Conservation (phyloP, 306 rosid species). For the Cyclanthera cordifolia region DNA sequence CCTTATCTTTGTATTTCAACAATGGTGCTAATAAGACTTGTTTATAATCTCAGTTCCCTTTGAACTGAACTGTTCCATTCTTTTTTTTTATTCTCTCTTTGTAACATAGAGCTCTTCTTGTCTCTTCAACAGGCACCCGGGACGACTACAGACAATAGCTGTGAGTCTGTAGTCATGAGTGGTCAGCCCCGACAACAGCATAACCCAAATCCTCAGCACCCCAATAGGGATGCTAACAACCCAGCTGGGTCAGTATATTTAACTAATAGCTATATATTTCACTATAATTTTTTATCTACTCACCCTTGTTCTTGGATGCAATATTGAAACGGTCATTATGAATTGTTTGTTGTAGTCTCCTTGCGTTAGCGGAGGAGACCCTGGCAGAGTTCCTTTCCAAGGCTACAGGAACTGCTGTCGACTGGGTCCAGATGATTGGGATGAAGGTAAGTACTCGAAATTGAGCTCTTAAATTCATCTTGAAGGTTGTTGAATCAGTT, state of each 20-base stretch:
- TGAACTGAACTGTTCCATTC: neutral
- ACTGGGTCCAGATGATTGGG: slow-evolving; percentile 99
- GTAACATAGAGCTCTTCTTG: neutral
- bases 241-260: slow-evolving; percentile 73
- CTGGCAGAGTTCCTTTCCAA: slow-evolving; percentile 99
- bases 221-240: slow-evolving; percentile 86
- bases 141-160: slow-evolving; percentile 91
- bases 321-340: neutral
- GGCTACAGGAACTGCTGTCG: slow-evolving; percentile 99
- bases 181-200: slow-evolving; percentile 96
- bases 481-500: neutral
- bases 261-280: neutral
- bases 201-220: slow-evolving; percentile 92
- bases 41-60: neutral
- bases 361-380: slow-evolving; percentile 98
- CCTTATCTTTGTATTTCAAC: neutral
- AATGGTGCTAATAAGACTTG: neutral
- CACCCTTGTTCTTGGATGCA: neutral
- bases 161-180: slow-evolving; percentile 99
- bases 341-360: slow-evolving; percentile 40
- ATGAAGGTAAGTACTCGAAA: slow-evolving; percentile 56
- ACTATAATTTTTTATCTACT: neutral
- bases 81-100: neutral
- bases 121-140: slow-evolving; percentile 47
- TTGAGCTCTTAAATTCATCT: neutral